Evolutionary conservation across 179 eudicot species (phyloP).

Genomic region (Camellia oleifera): DNA sequence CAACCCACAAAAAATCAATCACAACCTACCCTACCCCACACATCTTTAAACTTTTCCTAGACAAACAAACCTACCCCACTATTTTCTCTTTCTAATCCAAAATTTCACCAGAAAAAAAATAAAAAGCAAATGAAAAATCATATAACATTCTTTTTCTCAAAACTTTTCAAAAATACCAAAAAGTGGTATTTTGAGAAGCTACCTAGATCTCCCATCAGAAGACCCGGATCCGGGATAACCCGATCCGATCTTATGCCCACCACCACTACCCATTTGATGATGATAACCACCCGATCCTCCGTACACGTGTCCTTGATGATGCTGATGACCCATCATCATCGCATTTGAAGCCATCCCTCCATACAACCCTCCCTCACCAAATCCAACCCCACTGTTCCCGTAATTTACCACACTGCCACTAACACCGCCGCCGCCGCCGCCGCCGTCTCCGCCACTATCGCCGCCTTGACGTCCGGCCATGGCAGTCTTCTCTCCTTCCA

Average conservation of each 20-base stretch:
- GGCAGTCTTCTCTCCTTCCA: conserved; percentile 60
- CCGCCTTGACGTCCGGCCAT: conserved; percentile 16
- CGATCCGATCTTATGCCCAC: conserved; percentile 26
- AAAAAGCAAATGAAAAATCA: no score
- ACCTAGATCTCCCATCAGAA: conserved; percentile 22
- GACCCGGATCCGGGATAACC: conserved; percentile 35
- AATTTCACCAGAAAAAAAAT: no score
- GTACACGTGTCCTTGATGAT: conserved; percentile 21
- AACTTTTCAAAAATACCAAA: not conserved
- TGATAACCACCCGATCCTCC: conserved; percentile 21
- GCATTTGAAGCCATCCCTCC: conserved; percentile 28
- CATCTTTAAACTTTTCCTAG: no score
- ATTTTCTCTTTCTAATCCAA: not conserved
- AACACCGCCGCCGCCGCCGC: not conserved
- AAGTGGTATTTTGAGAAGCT: not conserved
- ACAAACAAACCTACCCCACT: not conserved
- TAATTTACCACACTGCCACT: conserved; percentile 29
- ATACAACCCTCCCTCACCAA: conserved; percentile 21
- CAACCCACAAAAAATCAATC: no score
- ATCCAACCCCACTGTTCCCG: conserved; percentile 35
- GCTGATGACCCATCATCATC: conserved; percentile 27
- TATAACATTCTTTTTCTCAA: not conserved
- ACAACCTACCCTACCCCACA: no score
- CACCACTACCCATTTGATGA: conserved; percentile 33
- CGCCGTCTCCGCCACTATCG: not conserved